Evolutionary conservation across 495 filamentous ascomycete genomes (phyloP), one percentile per base, ranked within the genome.

Genomic region (Trichoderma orchidacearum): DNA sequence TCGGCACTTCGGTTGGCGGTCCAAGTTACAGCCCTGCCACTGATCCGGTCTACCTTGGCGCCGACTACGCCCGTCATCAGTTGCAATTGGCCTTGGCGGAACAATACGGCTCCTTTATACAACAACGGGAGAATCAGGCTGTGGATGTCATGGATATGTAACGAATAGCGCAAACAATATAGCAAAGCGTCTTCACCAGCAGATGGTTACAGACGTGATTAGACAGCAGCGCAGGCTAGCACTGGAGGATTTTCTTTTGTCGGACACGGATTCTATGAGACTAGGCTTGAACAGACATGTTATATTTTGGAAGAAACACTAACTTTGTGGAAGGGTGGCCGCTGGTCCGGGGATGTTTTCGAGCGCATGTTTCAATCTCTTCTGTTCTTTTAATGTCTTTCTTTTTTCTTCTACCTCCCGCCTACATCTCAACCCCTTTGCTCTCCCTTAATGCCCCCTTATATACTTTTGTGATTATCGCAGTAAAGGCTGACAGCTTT

Each of bases 31-130:
- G 66, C 28, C 70, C 73, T 15, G 74, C 80, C 27, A 80, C 72
- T 38, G 84, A 87, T 58, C 84, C 85, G 0, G 78, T 84, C 29
- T 87, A 85, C 61, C 50, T 61, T 66, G 60, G 15, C 58, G 50
- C 55, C 30, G 60, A 27, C 55, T 72, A 68, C 54, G 72, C 70
- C 53, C 75, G 75, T 68, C 72, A 74, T 66, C 73, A 79, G 61
- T 68, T 70, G 38, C 69, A 75, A 21, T 50, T 58, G n/a, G 59
- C 68, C 0, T 80, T 85, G 77, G 80, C 82, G 66, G 75, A 82
- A 54, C 78, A 82, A 61, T 83, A 85, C 58, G 77, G 76, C 3
- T 17, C 56, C 3, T 57, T 52, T 52, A 45, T 52, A 32, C 56
- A 57, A 12, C 45, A 51, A 4, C 45, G 56, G 30, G 41, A 17